Evolutionary conservation across 257 asterid species (phyloP).

Genomic region (Fraxinus excelsior): DNA sequence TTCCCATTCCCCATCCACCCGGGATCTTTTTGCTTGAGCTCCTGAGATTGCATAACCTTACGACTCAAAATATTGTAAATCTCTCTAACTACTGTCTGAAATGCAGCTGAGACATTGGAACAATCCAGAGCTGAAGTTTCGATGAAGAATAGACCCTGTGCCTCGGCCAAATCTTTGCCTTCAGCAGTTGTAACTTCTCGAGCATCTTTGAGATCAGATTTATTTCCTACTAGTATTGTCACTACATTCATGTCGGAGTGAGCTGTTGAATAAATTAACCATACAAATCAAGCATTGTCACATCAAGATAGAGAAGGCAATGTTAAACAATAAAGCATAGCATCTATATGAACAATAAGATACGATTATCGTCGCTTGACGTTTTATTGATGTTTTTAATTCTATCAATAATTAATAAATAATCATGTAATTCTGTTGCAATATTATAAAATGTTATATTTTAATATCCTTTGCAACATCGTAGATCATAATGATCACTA

Average conservation of each 20-base stretch:
- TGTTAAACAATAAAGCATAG: not conserved
- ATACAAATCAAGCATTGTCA: slow-evolving; percentile 5
- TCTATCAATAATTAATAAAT: not conserved
- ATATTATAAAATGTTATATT: not conserved
- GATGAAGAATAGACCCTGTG: slow-evolving; percentile 78
- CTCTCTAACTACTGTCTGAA: slow-evolving; percentile 80
- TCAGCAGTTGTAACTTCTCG: slow-evolving; percentile 88
- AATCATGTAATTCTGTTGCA: not conserved
- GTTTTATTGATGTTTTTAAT: no score
- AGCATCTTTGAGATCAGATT: slow-evolving; percentile 82
- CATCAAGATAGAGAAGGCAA: not conserved
- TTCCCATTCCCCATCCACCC: slow-evolving; percentile 62
- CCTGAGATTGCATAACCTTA: slow-evolving; percentile 96
- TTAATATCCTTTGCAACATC: not conserved
- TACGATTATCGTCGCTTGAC: no score
- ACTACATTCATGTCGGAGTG: slow-evolving; percentile 97
- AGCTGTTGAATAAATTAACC: slow-evolving; percentile 48
- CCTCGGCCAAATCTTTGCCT: slow-evolving; percentile 85
- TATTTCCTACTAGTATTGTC: slow-evolving; percentile 90
- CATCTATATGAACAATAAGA: not conserved
- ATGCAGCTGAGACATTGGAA: slow-evolving; percentile 77
- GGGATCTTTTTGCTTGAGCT: slow-evolving; percentile 63
- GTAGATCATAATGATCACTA: not conserved
- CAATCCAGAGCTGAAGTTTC: slow-evolving; percentile 97
- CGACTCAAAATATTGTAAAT: slow-evolving; percentile 80